Percentiles rank a stretch among this genome's conserved stretches.
Evolutionary conservation across 768 basidiomycete genomes (phyloP).

Genomic region (Phaeolepiota aurea): DNA sequence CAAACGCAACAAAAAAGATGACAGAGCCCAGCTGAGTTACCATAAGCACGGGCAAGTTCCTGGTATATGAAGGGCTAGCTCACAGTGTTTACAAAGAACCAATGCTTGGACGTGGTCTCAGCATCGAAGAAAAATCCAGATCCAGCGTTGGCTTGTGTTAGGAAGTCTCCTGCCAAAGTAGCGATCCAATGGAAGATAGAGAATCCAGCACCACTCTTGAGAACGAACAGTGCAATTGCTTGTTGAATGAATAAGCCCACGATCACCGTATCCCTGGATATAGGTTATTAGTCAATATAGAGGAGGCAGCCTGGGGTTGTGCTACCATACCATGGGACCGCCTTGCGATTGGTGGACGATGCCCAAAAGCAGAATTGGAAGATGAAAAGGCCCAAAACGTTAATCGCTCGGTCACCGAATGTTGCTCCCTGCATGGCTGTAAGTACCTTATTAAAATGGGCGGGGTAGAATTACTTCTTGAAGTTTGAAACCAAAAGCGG

Average conservation of each 20-base stretch:
- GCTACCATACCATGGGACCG: conserved; percentile 59
- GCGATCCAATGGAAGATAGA: conserved; percentile 82
- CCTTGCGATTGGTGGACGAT: conserved; percentile 51
- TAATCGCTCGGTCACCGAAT: conserved; percentile 79
- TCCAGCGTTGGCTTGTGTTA: conserved; percentile 58
- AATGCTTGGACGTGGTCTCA: conserved; percentile 55
- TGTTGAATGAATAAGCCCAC: conserved; percentile 84
- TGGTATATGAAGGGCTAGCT: conserved; percentile 12
- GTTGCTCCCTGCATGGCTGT: conserved; percentile 26
- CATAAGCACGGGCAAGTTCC: conserved; percentile 3
- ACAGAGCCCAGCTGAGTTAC: conserved; percentile 53
- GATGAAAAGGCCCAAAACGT: conserved; percentile 68
- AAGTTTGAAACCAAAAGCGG: conserved; percentile 75
- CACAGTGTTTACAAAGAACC: conserved; percentile 82
- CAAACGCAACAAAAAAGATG: conserved; percentile 91
- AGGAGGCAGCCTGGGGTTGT: neutral
- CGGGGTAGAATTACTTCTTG: conserved; percentile 29
- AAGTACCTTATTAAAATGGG: conserved; percentile 8
- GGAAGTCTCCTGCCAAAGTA: conserved; percentile 70
- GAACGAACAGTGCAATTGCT: conserved; percentile 79
- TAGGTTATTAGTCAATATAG: neutral
- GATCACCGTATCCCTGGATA: conserved; percentile 70
- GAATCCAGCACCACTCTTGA: conserved; percentile 79
- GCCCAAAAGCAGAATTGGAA: conserved; percentile 75
- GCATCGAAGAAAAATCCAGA: conserved; percentile 79